These are phyloP conservation scores for Aspergillus pseudotamarii DNA, from an alignment of 2,329 filamentous ascomycete genomes.

Conservation along the genomic window DNA sequence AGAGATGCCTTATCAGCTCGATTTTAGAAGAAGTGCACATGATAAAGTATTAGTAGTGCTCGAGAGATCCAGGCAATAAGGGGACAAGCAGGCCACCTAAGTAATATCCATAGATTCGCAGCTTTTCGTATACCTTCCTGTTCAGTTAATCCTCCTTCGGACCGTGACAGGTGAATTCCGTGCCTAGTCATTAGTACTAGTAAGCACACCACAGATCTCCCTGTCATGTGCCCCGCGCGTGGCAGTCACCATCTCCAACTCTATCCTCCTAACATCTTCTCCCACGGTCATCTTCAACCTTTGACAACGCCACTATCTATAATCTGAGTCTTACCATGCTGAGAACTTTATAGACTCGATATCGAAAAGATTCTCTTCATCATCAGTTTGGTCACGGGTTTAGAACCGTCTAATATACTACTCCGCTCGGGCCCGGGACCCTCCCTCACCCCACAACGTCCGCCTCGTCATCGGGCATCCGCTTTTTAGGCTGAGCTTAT, in stretches of 20 bases:
- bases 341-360: background rate
- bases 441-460: conserved; percentile 18
- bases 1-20: conserved; percentile 10
- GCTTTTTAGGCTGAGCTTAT: conserved; percentile 24
- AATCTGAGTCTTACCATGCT: background rate
- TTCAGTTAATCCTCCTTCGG: background rate
- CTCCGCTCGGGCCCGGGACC: conserved; percentile 19
- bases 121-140: background rate
- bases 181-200: background rate
- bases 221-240: conserved; percentile 25
- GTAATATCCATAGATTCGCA: background rate
- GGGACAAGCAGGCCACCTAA: background rate
- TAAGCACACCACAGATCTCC: background rate
- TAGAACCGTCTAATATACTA: conserved; percentile 19
- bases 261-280: background rate
- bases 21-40: conserved; percentile 11
- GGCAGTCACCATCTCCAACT: conserved; percentile 3
- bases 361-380: background rate
- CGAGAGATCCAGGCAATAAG: background rate
- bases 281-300: background rate
- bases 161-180: background rate
- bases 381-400: conserved; percentile 6
- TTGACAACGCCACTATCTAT: background rate
- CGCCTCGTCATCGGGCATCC: conserved; percentile 27
- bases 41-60: conserved; percentile 15